phyloP scores from a whole-genome alignment of 176 grass and related monocot genomes.

The Lolium multiflorum region DNA sequence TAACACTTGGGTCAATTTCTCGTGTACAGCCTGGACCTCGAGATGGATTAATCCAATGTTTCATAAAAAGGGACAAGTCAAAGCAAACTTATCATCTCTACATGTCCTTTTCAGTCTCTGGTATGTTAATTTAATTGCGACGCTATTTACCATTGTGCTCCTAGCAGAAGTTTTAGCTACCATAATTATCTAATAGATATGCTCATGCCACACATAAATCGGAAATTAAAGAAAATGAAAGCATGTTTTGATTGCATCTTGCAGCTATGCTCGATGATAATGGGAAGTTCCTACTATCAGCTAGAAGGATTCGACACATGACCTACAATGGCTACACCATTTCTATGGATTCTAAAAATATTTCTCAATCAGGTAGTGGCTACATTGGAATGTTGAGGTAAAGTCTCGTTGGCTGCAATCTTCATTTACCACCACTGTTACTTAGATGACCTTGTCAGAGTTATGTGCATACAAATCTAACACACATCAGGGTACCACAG shows the following conservation, averaged over 20 bases:
- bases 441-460: background rate
- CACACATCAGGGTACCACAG: background rate
- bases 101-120: conserved; percentile 65
- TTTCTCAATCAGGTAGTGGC: conserved; percentile 65
- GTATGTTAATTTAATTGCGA: conserved; percentile 41
- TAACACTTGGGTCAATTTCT: conserved; percentile 39
- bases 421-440: conserved; percentile 17
- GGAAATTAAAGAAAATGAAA: background rate
- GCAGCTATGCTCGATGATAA: background rate
- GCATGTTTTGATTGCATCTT: background rate
- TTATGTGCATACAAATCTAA: conserved; percentile 5
- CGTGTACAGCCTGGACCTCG: conserved; percentile 68
- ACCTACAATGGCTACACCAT: conserved; percentile 64
- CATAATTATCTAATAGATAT: background rate
- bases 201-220: no score
- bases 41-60: conserved; percentile 78
- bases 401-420: conserved; percentile 22
- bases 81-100: conserved; percentile 81
- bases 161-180: background rate
- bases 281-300: background rate
- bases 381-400: conserved; percentile 76
- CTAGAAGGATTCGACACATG: conserved; percentile 53
- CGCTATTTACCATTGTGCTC: background rate
- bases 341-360: conserved; percentile 72
- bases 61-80: conserved; percentile 80